Evolutionary conservation across 2,329 filamentous ascomycete species (phyloP), one percentile per base, ranked within the genome.

Genomic region (Madurella mycetomatis): DNA sequence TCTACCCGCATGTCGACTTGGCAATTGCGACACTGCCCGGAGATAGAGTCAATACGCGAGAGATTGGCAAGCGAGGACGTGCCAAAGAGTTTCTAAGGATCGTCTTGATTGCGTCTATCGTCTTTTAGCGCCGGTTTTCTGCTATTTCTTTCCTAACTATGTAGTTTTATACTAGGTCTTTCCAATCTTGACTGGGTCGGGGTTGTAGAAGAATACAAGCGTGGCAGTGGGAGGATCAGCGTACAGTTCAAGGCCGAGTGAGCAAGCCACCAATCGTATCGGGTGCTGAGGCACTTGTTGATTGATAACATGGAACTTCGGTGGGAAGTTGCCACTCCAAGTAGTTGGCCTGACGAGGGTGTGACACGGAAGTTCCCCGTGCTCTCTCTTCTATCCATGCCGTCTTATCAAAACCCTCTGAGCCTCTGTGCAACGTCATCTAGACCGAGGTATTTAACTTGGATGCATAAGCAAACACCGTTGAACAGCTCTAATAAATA

Each of bases 1-100:
- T 73, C 1, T 53, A 69, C 4, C 71, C 72, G 1, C 64, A 68
- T 25, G 63, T 74, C 13, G 58, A 62, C 50, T 49, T 51, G 13
- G 64, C 62, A 0, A 49, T 72, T 13, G 32, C 56, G 1, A 31
- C 56, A n/a, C 48, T 74, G 0, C 57, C 66, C 1, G 18, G 31
- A 2, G 57, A 57, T 1, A 46, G 55, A 34, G 69, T 66, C 12
- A 59, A 60, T 11, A 47, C 31, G 7, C 45, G 65, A 7, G 51
- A 67, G 13, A 59, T 53, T 19, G 44, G 51, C 12, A 55, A 53
- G 47, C 43, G 64, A 1, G 66, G 73, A 30, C 65, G 67, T 46
- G 17, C 40, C 30, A 7, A 4, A 13, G 18, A 4, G n/a, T 13
- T 44, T 9, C 25, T 51, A n/a, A n/a, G n/a, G n/a, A 15, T 17